Evolutionary conservation across 2,329 filamentous ascomycete species (phyloP), one percentile per base, ranked within the genome.

Genomic region (Penicillium vulpinum): DNA sequence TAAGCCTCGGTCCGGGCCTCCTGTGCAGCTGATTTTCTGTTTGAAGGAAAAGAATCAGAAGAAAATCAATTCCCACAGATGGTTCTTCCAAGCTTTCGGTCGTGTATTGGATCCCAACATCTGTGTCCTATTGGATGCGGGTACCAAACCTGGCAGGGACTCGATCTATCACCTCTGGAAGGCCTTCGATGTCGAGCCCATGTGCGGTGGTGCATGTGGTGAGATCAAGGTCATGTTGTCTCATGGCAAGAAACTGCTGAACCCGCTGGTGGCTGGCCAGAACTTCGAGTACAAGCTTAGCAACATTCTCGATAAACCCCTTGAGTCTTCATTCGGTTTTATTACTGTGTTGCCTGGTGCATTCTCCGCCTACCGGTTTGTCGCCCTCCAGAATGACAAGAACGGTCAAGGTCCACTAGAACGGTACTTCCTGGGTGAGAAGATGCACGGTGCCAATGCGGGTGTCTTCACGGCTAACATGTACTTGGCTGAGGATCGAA

Each of bases 251-350:
- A 92, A 95, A 68, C 83, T 99, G 35, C 74, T 97, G 64, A 99
- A 97, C 70, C 94, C 94, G 0, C 83, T 99, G 5, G 90, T 99
- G 22, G 94, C 94, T 2, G 92, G 92, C 0, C 94, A 99, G 70
- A 99, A 99, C 72, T 99, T 99, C 68, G 94, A 99, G 79, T 99
- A 99, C 83, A 99, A 99, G 83, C 96, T 99, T 89, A 96, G 91
- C 75, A 99, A 99, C 71, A 99, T 99, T 71, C 83, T 99, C 43
- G 94, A 99, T 75, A 99, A 99, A 78, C 94, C 94, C 2, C 80
- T 99, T 39, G 94, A 99, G 73, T 97, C 93, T 4, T 91, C 93
- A 0, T 99, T 99, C 74, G 94, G 94, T 45, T 99, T 97, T 78
- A 97, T 99, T 72, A 91, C 91, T 43, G 94, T 99, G 69, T 81